A percentile compares a stretch with the other conserved stretches of the same genome.
These are phyloP conservation scores for Stachybotrys chartarum DNA, from an alignment of 2,329 filamentous ascomycete species.

Conservation along the genomic window DNA sequence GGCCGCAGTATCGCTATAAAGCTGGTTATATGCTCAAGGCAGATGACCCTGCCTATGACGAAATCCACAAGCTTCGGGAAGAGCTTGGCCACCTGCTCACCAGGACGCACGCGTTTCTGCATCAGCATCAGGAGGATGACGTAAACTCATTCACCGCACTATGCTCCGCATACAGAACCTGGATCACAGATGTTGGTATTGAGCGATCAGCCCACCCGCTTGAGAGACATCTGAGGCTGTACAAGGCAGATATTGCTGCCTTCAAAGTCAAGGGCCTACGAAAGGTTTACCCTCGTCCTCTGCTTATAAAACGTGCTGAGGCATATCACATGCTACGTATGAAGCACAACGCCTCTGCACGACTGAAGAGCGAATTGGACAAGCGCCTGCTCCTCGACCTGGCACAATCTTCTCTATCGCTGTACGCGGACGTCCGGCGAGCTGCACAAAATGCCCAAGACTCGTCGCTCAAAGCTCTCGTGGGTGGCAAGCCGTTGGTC, in stretches of 20 bases:
- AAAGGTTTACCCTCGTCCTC: constrained; percentile 84
- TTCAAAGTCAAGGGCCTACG: constrained; percentile 92
- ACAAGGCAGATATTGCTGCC: constrained; percentile 78
- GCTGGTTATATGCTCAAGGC: constrained; percentile 72
- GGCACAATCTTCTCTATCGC: constrained; percentile 79
- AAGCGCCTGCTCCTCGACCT: constrained; percentile 78
- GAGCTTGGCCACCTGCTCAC: constrained; percentile 75
- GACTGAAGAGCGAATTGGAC: constrained; percentile 85
- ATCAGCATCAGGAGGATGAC: constrained; percentile 83
- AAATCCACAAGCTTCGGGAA: constrained; percentile 75
- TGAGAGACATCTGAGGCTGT: constrained; percentile 76
- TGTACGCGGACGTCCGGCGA: constrained; percentile 92
- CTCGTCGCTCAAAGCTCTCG: constrained; percentile 84
- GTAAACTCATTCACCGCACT: constrained; percentile 90
- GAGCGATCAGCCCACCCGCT: constrained; percentile 91
- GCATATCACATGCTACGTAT: constrained; percentile 92
- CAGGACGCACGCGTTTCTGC: constrained; percentile 76
- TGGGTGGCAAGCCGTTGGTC: constrained; percentile 80
- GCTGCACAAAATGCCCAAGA: constrained; percentile 89
- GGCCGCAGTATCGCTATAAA: constrained; percentile 81
- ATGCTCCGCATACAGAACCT: constrained; percentile 87
- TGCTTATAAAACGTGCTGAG: constrained; percentile 88
- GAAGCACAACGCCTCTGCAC: constrained; percentile 83
- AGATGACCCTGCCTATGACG: constrained; percentile 53
- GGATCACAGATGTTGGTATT: constrained; percentile 96